Percentiles rank a stretch among this genome's conserved stretches.
Evolutionary conservation across 1,139 yeast species (phyloP).

Genomic region (Saccharomyces hybrid): DNA sequence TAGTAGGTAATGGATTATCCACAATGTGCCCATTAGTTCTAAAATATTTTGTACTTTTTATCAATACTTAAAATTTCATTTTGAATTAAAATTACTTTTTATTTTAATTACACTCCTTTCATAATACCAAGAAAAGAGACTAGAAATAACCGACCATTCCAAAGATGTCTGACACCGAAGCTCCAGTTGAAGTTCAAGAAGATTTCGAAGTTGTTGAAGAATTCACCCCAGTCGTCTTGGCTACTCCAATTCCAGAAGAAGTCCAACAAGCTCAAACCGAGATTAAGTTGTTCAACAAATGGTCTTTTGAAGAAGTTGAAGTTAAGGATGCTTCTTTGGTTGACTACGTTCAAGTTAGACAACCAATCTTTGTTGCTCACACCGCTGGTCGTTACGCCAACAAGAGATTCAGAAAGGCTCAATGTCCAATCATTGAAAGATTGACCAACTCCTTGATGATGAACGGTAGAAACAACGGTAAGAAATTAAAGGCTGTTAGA

Average conservation of each 20-base stretch:
- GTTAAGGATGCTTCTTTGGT: constrained; percentile 96
- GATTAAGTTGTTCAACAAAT: constrained; percentile 98
- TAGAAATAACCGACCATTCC: constrained; percentile 2
- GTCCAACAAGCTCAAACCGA: constrained; percentile 94
- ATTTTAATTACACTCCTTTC: not conserved
- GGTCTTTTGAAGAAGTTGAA: constrained; percentile 97
- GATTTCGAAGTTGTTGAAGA: constrained; percentile 65
- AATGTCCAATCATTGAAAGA: constrained; percentile 99
- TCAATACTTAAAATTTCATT: not conserved
- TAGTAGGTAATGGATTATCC: not conserved
- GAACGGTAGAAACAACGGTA: constrained; percentile 99
- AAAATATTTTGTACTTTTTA: not conserved
- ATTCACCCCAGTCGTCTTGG: constrained; percentile 76
- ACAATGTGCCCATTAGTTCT: not conserved
- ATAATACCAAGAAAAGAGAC: constrained; percentile 1
- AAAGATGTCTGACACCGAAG: constrained; percentile 40
- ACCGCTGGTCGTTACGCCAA: constrained; percentile 99
- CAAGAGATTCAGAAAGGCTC: constrained; percentile 99
- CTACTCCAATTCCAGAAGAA: constrained; percentile 94
- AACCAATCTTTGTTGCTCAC: constrained; percentile 97
- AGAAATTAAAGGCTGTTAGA: constrained; percentile 99
- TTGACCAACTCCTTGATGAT: constrained; percentile 99
- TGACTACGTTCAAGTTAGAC: constrained; percentile 96
- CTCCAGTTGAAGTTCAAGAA: constrained; percentile 45
- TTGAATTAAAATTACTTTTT: not conserved